phyloP scores from a whole-genome alignment of 345 rosid genomes.

The Euphorbia lathyris region DNA sequence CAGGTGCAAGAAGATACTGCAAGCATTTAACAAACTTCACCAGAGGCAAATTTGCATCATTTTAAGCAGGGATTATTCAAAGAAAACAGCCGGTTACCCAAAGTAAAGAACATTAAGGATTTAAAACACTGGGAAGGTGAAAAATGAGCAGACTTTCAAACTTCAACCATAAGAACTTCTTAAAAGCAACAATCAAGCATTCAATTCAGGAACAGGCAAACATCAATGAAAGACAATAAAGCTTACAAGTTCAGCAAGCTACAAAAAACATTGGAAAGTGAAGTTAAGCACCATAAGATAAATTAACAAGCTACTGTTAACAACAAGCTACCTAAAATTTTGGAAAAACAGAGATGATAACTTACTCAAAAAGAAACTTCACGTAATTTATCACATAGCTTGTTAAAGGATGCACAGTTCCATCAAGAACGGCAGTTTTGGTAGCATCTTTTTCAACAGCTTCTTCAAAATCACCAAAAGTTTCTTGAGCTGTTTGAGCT shows the following conservation, averaged over 20 bases:
- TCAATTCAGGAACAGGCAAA: background rate
- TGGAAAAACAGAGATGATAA: constrained; percentile 7
- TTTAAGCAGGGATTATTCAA: background rate
- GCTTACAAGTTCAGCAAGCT: background rate
- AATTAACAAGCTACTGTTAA: background rate
- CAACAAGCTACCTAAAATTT: background rate
- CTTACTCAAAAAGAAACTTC: constrained; percentile 94
- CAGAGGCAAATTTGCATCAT: background rate
- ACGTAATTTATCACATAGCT: constrained; percentile 97
- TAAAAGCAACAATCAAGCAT: too few species aligned
- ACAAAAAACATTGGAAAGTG: background rate
- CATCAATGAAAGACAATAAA: background rate
- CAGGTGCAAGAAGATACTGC: background rate
- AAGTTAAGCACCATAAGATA: background rate
- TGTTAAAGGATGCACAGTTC: constrained; percentile 96
- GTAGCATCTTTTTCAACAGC: constrained; percentile 97
- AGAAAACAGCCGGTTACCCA: background rate
- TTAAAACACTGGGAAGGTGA: background rate
- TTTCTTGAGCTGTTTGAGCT: constrained; percentile 91
- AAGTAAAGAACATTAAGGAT: background rate
- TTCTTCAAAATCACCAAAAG: constrained; percentile 93
- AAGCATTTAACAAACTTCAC: too few species aligned
- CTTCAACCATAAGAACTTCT: too few species aligned
- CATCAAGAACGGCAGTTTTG: constrained; percentile 92
- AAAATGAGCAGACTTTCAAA: too few species aligned